Conservation (phyloP, 176 grass and related monocot genomes). For the Triticum turgidum region DNA sequence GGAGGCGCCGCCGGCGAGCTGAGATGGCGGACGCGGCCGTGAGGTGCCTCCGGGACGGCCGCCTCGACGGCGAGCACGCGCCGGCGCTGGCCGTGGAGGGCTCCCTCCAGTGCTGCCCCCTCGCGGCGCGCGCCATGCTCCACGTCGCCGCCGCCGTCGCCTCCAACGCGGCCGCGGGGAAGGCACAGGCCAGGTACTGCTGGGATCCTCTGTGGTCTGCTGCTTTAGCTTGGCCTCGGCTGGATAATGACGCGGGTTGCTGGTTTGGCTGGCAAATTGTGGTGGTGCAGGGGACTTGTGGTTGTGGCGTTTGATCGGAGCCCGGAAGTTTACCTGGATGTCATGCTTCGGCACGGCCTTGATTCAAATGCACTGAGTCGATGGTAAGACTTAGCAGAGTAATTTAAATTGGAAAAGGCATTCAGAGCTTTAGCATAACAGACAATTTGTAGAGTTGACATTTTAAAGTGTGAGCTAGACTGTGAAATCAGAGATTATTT, state of each 20-base stretch:
- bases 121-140: conserved; percentile 47
- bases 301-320: conserved; percentile 64
- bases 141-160: conserved; percentile 43
- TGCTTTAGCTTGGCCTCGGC: background rate
- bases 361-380: conserved; percentile 46
- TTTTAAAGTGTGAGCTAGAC: background rate
- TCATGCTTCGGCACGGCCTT: conserved; percentile 41
- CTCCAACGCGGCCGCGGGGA: conserved; percentile 43
- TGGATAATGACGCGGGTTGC: background rate
- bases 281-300: conserved; percentile 58
- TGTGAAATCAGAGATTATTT: conserved; percentile 1
- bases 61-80: conserved; percentile 65
- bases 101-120: conserved; percentile 36
- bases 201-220: background rate
- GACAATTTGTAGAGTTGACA: too few species aligned
- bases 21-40: conserved; percentile 53
- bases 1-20: background rate
- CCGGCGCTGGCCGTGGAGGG: conserved; percentile 50
- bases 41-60: conserved; percentile 60
- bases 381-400: conserved; percentile 42
- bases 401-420: too few species aligned
- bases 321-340: conserved; percentile 59
- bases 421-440: too few species aligned
- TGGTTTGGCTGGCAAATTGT: conserved; percentile 20
- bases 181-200: conserved; percentile 55